Evolutionary conservation across 2,329 filamentous ascomycete genomes (phyloP), one percentile per base, ranked within the genome.

Genomic region (Penicillium palitans): DNA sequence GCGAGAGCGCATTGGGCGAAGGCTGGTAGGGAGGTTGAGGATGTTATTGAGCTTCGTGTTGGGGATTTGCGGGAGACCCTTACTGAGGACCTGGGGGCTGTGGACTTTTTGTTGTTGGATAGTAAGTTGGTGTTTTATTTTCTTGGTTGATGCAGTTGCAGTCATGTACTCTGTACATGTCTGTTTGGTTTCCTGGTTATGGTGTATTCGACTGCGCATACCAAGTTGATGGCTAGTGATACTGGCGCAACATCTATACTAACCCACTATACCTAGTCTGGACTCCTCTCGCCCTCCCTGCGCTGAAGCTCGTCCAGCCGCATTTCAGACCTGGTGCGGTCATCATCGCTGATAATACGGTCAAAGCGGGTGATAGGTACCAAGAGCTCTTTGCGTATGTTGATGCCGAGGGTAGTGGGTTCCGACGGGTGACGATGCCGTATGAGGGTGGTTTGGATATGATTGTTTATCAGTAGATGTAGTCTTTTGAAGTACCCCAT

Each of bases 61-160:
- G 85, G 85, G 0, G 82, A 87, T 65, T 60, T 88, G 48, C 74
- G 77, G 0, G 80, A 87, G 69, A 87, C 84, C 0, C 70, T 85
- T n/a, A 80, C 80, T 60, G 63, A 74, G 3, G 76, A 78, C 33
- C 57, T 87, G 0, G 72, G 76, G 1, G 66, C 78, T 31, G 74
- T 87, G n/a, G 83, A 87, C 60, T 74, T 87, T 21, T 63, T 88
- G 17, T 71, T 87, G 25, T 74, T 88, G 27, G 85, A 87, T 64
- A 87, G 85, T 87, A 70, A 76, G 84, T 80, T n/a, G 40, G 29
- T 29, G 27, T 29, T 27, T 19, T 13, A 12, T 12, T 31, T 13
- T 3, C 8, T 31, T 41, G 13, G 27, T 2, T 25, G 10, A 3
- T 40, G n/a, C 31, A 37, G 25, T 6, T 25, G 6, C 6, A 25